Percentiles rank a stretch among this genome's conserved stretches.
These are phyloP conservation scores for Penicillium sp. DNA, from an alignment of 2,329 filamentous ascomycete genomes.

Conservation along the genomic window DNA sequence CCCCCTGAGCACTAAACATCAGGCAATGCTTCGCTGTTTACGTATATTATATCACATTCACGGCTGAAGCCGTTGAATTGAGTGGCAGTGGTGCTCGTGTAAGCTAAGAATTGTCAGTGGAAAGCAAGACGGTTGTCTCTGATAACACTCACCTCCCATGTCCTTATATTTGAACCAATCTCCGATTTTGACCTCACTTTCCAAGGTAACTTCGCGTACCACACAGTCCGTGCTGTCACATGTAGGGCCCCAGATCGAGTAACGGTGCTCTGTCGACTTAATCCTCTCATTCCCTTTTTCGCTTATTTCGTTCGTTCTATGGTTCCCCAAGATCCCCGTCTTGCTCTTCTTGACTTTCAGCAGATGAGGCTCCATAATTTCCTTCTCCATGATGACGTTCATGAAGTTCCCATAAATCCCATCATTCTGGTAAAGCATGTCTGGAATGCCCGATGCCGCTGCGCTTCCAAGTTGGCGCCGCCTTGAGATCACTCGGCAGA, in stretches of 20 bases:
- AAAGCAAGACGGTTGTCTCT: background rate
- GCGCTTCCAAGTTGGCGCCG: constrained; percentile 13
- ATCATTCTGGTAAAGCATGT: constrained; percentile 34
- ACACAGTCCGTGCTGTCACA: constrained; percentile 32
- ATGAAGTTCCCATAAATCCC: constrained; percentile 31
- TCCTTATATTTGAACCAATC: constrained; percentile 32
- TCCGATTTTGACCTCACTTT: constrained; percentile 21
- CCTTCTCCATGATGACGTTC: constrained; percentile 17
- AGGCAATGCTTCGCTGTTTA: constrained; percentile 28
- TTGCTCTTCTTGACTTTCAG: constrained; percentile 5
- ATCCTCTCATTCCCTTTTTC: constrained; percentile 13
- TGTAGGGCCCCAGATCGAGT: constrained; percentile 33
- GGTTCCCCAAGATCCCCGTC: background rate
- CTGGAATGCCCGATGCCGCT: constrained; percentile 5
- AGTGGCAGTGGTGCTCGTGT: constrained; percentile 17
- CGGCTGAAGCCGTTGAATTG: constrained; percentile 28
- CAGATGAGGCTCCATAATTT: constrained; percentile 9
- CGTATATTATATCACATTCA: constrained; percentile 17
- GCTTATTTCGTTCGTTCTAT: constrained; percentile 7
- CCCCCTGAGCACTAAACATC: background rate
- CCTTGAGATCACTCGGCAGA: constrained; percentile 24
- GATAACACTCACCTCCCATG: constrained; percentile 29
- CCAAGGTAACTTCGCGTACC: constrained; percentile 11
- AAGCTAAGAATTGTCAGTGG: background rate
- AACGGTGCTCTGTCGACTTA: constrained; percentile 10